A percentile compares a stretch with the other conserved stretches of the same genome.
phyloP scores from a whole-genome alignment of 306 rosid species.

The Carpinus fangiana region DNA sequence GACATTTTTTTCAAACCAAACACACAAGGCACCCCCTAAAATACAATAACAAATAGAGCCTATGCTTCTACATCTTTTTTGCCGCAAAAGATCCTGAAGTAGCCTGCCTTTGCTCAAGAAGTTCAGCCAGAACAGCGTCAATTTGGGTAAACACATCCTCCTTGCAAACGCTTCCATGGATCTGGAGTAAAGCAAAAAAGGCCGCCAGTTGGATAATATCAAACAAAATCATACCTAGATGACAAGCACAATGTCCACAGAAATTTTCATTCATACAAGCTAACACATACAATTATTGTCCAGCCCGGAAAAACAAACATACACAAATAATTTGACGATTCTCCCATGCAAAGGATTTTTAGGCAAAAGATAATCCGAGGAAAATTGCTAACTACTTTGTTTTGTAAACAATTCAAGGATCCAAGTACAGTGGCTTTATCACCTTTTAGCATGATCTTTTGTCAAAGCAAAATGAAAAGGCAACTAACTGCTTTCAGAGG shows the following conservation, averaged over 20 bases:
- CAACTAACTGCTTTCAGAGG: neutral
- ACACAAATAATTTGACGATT: neutral
- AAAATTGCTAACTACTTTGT: neutral
- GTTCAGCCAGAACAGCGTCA: slow-evolving; percentile 49
- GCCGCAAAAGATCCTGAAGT: slow-evolving; percentile 54
- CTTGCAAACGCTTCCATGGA: slow-evolving; percentile 58
- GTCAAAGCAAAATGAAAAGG: neutral
- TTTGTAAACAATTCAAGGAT: neutral
- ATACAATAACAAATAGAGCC: too few species aligned
- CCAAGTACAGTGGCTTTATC: neutral
- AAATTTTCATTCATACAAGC: neutral
- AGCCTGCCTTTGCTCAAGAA: slow-evolving; percentile 53
- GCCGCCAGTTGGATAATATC: slow-evolving; percentile 13
- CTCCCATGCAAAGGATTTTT: neutral
- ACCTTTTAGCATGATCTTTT: neutral
- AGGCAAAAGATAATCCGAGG: neutral
- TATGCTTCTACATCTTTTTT: slow-evolving; percentile 28
- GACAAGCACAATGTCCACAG: slow-evolving; percentile 10
- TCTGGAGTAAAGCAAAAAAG: slow-evolving; percentile 35
- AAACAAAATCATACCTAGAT: slow-evolving; percentile 9
- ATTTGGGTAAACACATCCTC: slow-evolving; percentile 72
- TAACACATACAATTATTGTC: neutral
- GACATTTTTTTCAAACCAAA: too few species aligned
- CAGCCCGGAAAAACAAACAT: neutral
- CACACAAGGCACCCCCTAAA: too few species aligned